Evolutionary conservation across 2,329 filamentous ascomycete genomes (phyloP).

Genomic region (Claviceps pusilla): DNA sequence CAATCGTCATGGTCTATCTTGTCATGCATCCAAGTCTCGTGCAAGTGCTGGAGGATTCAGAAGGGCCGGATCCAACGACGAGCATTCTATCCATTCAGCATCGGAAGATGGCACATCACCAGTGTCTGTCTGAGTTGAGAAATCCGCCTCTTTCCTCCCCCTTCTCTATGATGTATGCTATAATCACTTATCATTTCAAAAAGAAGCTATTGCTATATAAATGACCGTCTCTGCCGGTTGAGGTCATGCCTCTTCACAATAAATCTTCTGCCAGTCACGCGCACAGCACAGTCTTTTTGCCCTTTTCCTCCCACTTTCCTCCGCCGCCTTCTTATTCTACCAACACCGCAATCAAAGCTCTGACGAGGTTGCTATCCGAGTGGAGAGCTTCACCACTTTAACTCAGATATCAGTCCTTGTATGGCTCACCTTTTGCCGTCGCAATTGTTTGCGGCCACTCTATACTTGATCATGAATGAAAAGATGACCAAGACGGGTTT

Average conservation of each 20-base stretch:
- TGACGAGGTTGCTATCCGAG: not conserved
- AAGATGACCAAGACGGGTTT: not conserved
- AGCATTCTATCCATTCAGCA: not conserved
- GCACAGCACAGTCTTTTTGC: not conserved
- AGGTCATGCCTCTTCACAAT: not conserved
- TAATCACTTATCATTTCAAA: not conserved
- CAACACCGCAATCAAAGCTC: not conserved
- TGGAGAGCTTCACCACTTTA: not conserved
- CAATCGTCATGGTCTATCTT: not conserved
- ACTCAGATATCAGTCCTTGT: not conserved
- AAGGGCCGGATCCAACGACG: slow-evolving; percentile 1
- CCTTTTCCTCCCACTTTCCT: not conserved
- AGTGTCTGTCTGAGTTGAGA: not conserved
- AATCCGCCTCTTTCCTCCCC: not conserved
- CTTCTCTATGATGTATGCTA: not conserved
- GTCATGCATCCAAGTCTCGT: slow-evolving; percentile 6
- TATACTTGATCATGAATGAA: not conserved
- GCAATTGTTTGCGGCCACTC: not conserved
- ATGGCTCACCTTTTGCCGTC: not conserved
- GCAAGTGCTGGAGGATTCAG: slow-evolving; percentile 2
- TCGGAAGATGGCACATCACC: not conserved
- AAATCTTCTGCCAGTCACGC: not conserved
- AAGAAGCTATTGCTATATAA: not conserved
- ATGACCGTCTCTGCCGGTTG: not conserved
- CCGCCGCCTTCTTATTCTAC: not conserved